Evolutionary conservation across 1,284 basidiomycete species (phyloP), one percentile per base, ranked within the genome.

Genomic region (Leccinum brunneo-olivaceum): DNA sequence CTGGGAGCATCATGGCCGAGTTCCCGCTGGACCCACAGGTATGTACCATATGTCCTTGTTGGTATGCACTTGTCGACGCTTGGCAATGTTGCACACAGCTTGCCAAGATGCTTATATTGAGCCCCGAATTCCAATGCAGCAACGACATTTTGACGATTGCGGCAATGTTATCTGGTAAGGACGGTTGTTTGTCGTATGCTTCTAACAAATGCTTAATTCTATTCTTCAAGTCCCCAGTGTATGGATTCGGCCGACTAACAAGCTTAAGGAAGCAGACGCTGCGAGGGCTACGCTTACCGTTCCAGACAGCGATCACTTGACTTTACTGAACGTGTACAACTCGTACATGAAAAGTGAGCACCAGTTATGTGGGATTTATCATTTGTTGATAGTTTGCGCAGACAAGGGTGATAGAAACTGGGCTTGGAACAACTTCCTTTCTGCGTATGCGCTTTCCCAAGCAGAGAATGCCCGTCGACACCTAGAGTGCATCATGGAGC

Each of bases 21-120:
- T 97, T 98, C 69, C 95, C 95, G 12, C 75, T 99, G 21, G 96
- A 98, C 62, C 95, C 96, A 24, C 95, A 98, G 72, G 85, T 83
- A 51, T 29, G 65, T 52, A n/a, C 7, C 72, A 85, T 83, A 51
- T 29, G 65, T 52, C n/a, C 7, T 39, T 20, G 2, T 30, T 28
- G 21, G 19, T 18, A 14, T 5, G n/a, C 15, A 41, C 15, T 12
- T 11, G 19, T 2, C 6, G 34, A 16, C 10, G 4, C 40, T 18
- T 5, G 7, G 11, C 40, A 15, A 55, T 9, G 1, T 24, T 9
- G 6, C 8, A 7, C 25, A 4, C 38, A 88, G 79, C 77, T 97
- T 52, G 82, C 95, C 34, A 95, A 98, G 67, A 88, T 96, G 81
- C 77, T 98, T 45, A 92, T 98, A 50, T 80, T 84, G 50, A 94